Conservation (phyloP, 106 monocot species). For the Phalaenopsis equestris region DNA sequence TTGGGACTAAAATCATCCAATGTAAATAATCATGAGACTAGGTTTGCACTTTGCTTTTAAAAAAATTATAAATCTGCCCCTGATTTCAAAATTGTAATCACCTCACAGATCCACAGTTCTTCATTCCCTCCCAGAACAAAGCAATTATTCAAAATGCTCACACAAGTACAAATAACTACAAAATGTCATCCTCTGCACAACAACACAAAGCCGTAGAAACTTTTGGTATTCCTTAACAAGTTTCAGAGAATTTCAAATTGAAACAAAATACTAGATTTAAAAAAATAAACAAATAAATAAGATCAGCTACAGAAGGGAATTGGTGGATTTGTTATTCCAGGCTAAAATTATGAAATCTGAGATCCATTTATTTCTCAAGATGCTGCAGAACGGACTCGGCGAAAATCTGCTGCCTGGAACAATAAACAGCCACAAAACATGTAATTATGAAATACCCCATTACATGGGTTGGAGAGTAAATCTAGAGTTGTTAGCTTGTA, state of each 20-base stretch:
- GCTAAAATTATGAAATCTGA: no score
- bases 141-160: not conserved
- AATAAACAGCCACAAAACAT: not conserved
- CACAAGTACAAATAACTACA: not conserved
- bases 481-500: no score
- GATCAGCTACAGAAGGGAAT: not conserved
- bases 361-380: not conserved
- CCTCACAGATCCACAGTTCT: not conserved
- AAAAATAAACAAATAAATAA: not conserved
- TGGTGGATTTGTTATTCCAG: not conserved
- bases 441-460: no score
- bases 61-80: no score
- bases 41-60: no score
- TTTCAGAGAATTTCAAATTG: not conserved
- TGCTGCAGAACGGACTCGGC: constrained; percentile 1
- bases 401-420: constrained; percentile 7
- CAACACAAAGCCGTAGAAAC: not conserved
- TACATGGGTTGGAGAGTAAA: no score
- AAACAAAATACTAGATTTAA: not conserved
- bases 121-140: not conserved
- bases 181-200: not conserved
- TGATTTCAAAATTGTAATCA: no score
- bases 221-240: no score
- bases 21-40: no score
- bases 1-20: no score